Evolutionary conservation across 108 stramenopile genomes (phyloP).

Genomic region (Conticribra guillardii): DNA sequence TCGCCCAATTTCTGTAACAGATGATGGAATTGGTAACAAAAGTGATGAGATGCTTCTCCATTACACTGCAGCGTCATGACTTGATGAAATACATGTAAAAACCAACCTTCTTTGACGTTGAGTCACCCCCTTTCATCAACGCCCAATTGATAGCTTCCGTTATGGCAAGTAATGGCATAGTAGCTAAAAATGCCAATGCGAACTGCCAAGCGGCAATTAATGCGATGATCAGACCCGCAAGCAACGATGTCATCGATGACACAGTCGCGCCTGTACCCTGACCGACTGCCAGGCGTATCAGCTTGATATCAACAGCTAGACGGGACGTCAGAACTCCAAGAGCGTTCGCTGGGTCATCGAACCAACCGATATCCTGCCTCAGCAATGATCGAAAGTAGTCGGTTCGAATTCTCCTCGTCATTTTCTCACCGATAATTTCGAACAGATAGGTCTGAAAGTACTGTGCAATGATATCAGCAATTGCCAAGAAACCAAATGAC

Average conservation of each 20-base stretch:
- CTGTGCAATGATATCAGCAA: constrained; percentile 42
- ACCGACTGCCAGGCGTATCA: constrained; percentile 37
- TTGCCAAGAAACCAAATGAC: constrained; percentile 10
- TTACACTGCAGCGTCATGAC: not conserved
- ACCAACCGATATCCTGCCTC: constrained; percentile 51
- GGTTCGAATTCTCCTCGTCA: constrained; percentile 43
- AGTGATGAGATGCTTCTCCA: not conserved
- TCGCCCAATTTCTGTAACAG: constrained; percentile 24
- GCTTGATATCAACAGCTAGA: constrained; percentile 46
- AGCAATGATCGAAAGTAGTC: constrained; percentile 45
- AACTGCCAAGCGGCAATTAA: constrained; percentile 59
- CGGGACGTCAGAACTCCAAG: constrained; percentile 54
- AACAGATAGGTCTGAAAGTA: constrained; percentile 48
- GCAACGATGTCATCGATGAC: constrained; percentile 11
- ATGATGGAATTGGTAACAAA: not conserved
- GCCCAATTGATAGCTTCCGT: constrained; percentile 41
- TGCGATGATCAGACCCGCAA: constrained; percentile 52
- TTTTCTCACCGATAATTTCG: constrained; percentile 42
- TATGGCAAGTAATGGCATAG: constrained; percentile 60
- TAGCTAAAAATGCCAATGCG: constrained; percentile 54
- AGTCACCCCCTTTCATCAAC: constrained; percentile 51
- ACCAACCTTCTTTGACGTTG: constrained; percentile 17
- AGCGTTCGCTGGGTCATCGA: constrained; percentile 43
- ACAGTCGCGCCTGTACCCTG: constrained; percentile 34
- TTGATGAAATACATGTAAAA: no score